Base-by-base conservation (phyloP, 2,329 filamentous ascomycete species). In the Pseudogymnoascus sp. region DNA sequence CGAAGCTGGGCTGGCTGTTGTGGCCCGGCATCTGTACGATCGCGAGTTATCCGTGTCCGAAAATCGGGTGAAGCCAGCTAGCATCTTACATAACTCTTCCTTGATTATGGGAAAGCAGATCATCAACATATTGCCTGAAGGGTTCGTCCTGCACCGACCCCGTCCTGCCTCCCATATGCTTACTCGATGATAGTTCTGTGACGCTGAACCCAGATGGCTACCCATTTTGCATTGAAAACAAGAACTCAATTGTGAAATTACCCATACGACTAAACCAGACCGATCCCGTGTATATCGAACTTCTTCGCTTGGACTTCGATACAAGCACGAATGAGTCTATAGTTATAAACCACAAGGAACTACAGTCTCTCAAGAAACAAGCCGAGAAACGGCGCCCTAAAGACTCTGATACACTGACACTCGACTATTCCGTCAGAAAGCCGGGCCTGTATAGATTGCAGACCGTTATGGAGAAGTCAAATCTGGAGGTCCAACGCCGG, bases 51-150 rank as follows among this genome's bases (percentile, higher is more conserved):
- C 93, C 60, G 88, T 99, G 67, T 94, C 90, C n/a, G 95, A 97
- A 74, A 87, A 89, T 67, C 90, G 87, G 71, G 93, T 99, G 72
- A 96, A 96, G 72, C 86, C 92, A 13, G 89, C 88, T 29, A 87
- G 84, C 65, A 92, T 99, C 66, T 79, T 96, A 64, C 90, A 97
- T 73, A 97, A 97, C 73, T 84, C 90, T 33, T 96, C 92, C 21
- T 82, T 97, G 70, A 97, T 99, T 66, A 83, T 96, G 76, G 94
- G 94, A 71, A 94, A 92, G 74, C 92, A 97, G 77, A 96, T 97
- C 69, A 93, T 99, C 75, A 94, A 99, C 72, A 96, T 99, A 71
- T 79, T 99, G 61, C 94, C 94, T 1, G 94, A 99, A 79, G 95
- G 95, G 79, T 88, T 74, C 67, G 80, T 72, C 33, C 18, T 12